A percentile compares a stretch with the other conserved stretches of the same genome.
Evolutionary conservation across 176 grass and related monocot species (phyloP).

Genomic region (Dendrocalamus sinicus): DNA sequence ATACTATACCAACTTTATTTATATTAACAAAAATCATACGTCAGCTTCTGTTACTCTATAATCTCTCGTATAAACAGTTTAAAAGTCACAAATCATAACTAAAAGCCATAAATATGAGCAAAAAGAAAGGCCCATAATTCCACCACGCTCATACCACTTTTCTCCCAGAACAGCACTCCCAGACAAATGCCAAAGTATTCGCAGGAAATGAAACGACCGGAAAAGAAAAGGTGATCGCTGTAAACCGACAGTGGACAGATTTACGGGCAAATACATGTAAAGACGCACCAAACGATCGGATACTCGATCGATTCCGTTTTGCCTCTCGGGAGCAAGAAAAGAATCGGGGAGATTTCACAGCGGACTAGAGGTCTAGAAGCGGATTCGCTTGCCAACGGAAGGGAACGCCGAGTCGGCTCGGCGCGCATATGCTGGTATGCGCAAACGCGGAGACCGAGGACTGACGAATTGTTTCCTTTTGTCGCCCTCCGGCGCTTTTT

Average conservation of each 20-base stretch:
- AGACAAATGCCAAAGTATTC: neutral
- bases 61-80: no score
- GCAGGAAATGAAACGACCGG: neutral
- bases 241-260: neutral
- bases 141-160: neutral
- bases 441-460: neutral
- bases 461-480: neutral
- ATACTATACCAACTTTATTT: no score
- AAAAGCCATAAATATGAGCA: no score
- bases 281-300: slow-evolving; percentile 32
- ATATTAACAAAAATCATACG: no score
- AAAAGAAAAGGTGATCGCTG: neutral
- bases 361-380: neutral
- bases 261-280: neutral
- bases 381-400: neutral
- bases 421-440: neutral
- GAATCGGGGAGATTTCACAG: neutral
- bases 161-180: neutral
- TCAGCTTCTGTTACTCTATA: no score
- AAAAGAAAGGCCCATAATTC: neutral
- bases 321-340: neutral
- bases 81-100: no score
- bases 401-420: neutral
- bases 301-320: neutral
- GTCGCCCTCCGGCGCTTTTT: no score